Evolutionary conservation across 2,329 filamentous ascomycete genomes (phyloP).

Genomic region (Alternaria longipes): DNA sequence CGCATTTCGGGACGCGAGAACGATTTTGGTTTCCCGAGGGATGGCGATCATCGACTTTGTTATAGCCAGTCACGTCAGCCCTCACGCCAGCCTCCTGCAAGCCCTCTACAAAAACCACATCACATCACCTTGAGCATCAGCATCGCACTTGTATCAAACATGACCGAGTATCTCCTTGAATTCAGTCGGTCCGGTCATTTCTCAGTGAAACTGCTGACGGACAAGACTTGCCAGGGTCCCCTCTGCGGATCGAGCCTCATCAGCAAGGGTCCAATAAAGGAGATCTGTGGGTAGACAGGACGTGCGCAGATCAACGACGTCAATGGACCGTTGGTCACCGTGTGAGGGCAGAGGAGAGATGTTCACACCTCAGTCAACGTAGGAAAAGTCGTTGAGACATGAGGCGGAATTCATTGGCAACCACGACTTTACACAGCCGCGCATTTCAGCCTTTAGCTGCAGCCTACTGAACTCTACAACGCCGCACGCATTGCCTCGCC

Average conservation of each 20-base stretch:
- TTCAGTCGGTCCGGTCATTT: background rate
- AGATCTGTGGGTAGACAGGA: background rate
- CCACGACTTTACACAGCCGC: background rate
- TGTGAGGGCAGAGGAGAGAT: background rate
- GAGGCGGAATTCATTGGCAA: background rate
- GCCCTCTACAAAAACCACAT: background rate
- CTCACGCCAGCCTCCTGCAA: background rate
- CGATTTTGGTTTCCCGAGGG: conserved; percentile 2
- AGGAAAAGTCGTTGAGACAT: background rate
- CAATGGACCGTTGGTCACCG: background rate
- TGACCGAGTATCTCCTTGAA: background rate
- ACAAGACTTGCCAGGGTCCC: conserved; percentile 4
- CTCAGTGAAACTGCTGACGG: conserved; percentile 12
- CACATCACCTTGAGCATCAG: background rate
- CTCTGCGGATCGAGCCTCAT: conserved; percentile 4
- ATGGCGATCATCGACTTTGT: conserved; percentile 3
- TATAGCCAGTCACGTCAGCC: background rate
- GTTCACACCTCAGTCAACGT: background rate
- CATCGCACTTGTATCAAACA: background rate
- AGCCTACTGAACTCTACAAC: background rate
- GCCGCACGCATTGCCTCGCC: background rate
- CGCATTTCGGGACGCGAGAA: background rate
- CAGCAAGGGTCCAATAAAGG: conserved; percentile 6
- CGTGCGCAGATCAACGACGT: background rate
- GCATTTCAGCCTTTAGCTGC: background rate